A percentile compares a stretch with the other conserved stretches of the same genome.
phyloP scores from a whole-genome alignment of 2,329 filamentous ascomycete genomes.

The Claviceps paspali region DNA sequence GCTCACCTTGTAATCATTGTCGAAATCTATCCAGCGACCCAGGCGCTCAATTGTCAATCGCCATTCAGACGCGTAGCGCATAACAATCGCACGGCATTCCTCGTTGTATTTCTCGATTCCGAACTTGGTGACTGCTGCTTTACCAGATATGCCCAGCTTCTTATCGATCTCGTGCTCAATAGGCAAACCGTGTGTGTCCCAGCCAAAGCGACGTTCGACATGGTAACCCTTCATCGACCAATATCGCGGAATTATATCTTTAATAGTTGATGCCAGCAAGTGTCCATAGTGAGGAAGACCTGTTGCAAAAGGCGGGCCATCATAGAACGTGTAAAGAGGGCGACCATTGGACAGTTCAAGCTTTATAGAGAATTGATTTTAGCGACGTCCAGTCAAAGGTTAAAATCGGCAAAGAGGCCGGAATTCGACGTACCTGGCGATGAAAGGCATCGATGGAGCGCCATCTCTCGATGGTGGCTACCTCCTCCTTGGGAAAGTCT shows the following conservation, averaged over 20 bases:
- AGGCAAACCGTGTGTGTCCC: slow-evolving; percentile 87
- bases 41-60: slow-evolving; percentile 72
- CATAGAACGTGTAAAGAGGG: slow-evolving; percentile 87
- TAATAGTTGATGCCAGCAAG: slow-evolving; percentile 82
- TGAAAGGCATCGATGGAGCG: slow-evolving; percentile 84
- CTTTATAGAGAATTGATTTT: slow-evolving; percentile 15
- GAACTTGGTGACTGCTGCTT: slow-evolving; percentile 72
- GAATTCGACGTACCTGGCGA: slow-evolving; percentile 43
- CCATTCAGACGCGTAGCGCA: slow-evolving; percentile 82
- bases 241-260: slow-evolving; percentile 91
- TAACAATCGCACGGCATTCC: slow-evolving; percentile 84
- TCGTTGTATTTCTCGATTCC: slow-evolving; percentile 83
- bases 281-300: slow-evolving; percentile 54
- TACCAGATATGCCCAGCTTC: slow-evolving; percentile 76
- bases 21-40: slow-evolving; percentile 94
- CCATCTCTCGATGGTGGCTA: slow-evolving; percentile 72
- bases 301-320: slow-evolving; percentile 69
- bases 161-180: slow-evolving; percentile 98
- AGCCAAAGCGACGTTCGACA: slow-evolving; percentile 84
- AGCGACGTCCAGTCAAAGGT: neutral
- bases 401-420: neutral
- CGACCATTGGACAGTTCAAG: slow-evolving; percentile 68
- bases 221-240: slow-evolving; percentile 96
- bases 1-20: slow-evolving; percentile 81
- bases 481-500: slow-evolving; percentile 85